Conservation (phyloP, 139 green algal species). For the Chlamydomonas urium region DNA sequence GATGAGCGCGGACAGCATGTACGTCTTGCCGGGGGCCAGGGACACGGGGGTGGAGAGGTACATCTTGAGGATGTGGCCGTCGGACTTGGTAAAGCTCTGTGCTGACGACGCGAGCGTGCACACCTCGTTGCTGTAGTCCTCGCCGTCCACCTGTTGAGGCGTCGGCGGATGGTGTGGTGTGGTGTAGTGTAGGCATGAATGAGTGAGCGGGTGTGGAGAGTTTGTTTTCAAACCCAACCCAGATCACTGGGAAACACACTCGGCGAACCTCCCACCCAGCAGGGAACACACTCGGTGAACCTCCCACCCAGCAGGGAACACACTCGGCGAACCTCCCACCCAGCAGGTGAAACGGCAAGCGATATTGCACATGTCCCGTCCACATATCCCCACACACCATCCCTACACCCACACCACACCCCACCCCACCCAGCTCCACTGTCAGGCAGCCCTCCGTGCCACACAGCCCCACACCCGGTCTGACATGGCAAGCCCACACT, state of each 20-base stretch:
- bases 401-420: neutral
- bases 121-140: conserved; percentile 37
- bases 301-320: no score
- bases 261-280: no score
- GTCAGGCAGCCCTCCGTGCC: conserved; percentile 55
- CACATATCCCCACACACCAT: no score
- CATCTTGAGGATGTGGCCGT: conserved; percentile 50
- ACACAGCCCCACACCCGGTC: conserved; percentile 60
- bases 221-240: no score
- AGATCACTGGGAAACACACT: no score
- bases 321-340: no score
- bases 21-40: conserved; percentile 29
- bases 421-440: conserved; percentile 47
- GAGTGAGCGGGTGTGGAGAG: no score
- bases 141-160: conserved; percentile 35
- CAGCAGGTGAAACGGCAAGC: no score
- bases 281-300: no score
- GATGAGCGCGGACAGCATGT: conserved; percentile 65
- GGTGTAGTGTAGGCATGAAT: no score
- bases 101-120: conserved; percentile 30
- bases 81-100: conserved; percentile 65
- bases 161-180: no score
- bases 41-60: conserved; percentile 41
- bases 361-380: no score
- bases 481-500: conserved; percentile 51